Evolutionary conservation across 202 grass and related monocot genomes (phyloP).

Genomic region (Hordeum pubiflorum): DNA sequence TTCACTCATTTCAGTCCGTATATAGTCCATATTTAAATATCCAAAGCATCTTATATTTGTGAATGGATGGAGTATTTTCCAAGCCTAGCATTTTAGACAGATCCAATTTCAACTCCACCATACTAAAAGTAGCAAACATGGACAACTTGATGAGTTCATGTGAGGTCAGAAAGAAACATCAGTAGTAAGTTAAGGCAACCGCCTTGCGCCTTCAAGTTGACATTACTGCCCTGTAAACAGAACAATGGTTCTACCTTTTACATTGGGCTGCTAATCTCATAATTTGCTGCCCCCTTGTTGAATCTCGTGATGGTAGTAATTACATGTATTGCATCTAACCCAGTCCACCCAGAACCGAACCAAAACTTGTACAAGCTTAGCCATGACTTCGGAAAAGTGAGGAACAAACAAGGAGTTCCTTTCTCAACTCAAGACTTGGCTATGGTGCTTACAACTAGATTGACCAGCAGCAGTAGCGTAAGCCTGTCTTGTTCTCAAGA

Average conservation of each 20-base stretch:
- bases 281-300: background rate
- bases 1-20: too few species aligned
- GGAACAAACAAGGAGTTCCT: background rate
- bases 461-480: conserved; percentile 30
- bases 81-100: background rate
- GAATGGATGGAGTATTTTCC: too few species aligned
- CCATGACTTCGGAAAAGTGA: background rate
- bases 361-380: conserved; percentile 23
- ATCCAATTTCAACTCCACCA: background rate
- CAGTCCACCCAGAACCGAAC: background rate
- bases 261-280: background rate
- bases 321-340: conserved; percentile 14
- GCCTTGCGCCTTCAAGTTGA: background rate
- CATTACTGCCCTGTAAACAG: background rate
- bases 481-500: conserved; percentile 50
- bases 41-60: too few species aligned
- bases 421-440: conserved; percentile 20
- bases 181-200: background rate
- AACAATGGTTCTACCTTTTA: background rate
- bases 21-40: too few species aligned
- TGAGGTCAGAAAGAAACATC: background rate
- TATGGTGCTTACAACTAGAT: conserved; percentile 21
- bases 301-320: background rate
- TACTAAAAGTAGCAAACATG: background rate
- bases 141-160: background rate